Conservation (phyloP, 2,329 filamentous ascomycete genomes). For the Hypoxylon sp. region DNA sequence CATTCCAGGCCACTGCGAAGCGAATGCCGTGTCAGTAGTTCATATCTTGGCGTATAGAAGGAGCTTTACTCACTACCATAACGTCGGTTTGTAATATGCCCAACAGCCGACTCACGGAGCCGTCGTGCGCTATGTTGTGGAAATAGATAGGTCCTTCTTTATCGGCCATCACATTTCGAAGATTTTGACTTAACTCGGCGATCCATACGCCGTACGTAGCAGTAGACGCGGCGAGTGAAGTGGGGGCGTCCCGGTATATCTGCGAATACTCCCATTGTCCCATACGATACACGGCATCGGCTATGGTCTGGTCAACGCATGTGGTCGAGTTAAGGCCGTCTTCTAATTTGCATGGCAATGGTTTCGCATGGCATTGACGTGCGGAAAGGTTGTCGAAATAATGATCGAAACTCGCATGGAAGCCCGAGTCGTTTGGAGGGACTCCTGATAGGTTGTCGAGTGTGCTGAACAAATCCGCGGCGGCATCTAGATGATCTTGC, state of each 20-base stretch:
- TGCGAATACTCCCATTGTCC: constrained; percentile 87
- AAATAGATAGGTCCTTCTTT: constrained; percentile 66
- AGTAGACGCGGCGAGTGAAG: constrained; percentile 73
- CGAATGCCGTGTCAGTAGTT: constrained; percentile 11
- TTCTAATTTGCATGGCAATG: constrained; percentile 76
- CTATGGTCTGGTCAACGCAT: constrained; percentile 74
- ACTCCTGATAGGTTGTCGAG: constrained; percentile 81
- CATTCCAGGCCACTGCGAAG: constrained; percentile 79
- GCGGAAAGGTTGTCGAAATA: constrained; percentile 89
- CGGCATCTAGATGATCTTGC: constrained; percentile 73
- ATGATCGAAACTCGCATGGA: constrained; percentile 82
- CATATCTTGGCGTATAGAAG: not conserved
- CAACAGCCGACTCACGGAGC: constrained; percentile 76
- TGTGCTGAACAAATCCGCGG: constrained; percentile 67
- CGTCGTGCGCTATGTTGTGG: constrained; percentile 87
- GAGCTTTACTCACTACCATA: constrained; percentile 69
- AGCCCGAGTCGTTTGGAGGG: constrained; percentile 67
- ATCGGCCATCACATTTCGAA: constrained; percentile 67
- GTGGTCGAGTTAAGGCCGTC: constrained; percentile 61
- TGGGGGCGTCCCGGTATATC: constrained; percentile 77
- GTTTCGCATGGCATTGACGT: constrained; percentile 80
- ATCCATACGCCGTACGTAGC: constrained; percentile 80
- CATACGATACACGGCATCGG: constrained; percentile 79
- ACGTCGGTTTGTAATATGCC: constrained; percentile 78
- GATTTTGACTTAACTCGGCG: constrained; percentile 77